Conservation (phyloP, 208 protist genomes). For the Trypanosoma rangeli region DNA sequence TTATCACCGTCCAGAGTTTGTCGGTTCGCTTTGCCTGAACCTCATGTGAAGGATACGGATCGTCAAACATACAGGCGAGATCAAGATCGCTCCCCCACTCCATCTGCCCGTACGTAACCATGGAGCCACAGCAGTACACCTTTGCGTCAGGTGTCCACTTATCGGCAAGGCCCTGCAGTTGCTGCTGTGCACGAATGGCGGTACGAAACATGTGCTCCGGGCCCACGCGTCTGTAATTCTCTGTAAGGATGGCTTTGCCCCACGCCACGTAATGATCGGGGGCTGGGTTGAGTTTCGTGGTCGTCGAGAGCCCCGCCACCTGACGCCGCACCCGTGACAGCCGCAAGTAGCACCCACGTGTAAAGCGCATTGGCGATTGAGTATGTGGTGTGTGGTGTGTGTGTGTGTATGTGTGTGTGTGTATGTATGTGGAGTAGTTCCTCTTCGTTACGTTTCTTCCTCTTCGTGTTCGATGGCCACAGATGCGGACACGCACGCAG, state of each 20-base stretch:
- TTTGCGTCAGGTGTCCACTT: conserved; percentile 91
- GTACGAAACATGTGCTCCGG: conserved; percentile 88
- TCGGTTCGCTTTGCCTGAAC: conserved; percentile 85
- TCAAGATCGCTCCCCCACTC: conserved; percentile 91
- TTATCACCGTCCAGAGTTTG: conserved; percentile 87
- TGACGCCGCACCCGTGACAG: conserved; percentile 3
- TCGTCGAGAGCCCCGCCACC: conserved; percentile 5
- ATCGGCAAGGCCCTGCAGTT: conserved; percentile 80
- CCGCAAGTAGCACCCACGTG: neutral
- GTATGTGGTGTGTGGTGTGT: neutral
- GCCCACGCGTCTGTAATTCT: conserved; percentile 82
- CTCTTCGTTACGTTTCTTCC: no score
- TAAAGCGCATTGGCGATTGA: neutral
- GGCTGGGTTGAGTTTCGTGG: conserved; percentile 39
- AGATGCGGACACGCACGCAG: no score
- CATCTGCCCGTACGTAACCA: conserved; percentile 90
- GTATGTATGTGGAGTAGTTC: no score
- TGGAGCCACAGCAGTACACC: conserved; percentile 85
- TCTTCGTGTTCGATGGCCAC: no score
- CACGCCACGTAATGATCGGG: conserved; percentile 77
- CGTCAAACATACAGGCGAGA: conserved; percentile 89
- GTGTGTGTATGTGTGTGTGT: no score
- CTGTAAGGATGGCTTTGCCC: conserved; percentile 68
- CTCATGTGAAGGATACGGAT: conserved; percentile 77
- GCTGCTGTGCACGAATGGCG: conserved; percentile 74